Conservation (phyloP, 768 basidiomycete genomes). For the Suillus bovinus region DNA sequence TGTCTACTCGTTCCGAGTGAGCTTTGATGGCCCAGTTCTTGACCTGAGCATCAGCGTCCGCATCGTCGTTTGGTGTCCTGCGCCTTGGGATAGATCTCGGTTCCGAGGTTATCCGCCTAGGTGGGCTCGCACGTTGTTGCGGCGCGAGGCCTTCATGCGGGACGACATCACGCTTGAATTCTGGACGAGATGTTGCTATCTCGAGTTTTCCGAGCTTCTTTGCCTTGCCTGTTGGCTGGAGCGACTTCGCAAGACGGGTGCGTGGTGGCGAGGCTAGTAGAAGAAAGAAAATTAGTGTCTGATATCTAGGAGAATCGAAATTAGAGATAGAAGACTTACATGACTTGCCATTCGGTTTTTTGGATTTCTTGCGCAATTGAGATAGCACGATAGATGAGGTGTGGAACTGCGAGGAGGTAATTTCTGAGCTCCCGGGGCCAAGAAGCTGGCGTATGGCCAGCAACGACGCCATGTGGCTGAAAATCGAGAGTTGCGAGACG, state of each 20-base stretch:
- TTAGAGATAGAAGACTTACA: background rate
- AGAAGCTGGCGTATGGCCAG: background rate
- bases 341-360: background rate
- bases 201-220: conserved; percentile 29
- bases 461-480: background rate
- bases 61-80: background rate
- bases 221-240: conserved; percentile 27
- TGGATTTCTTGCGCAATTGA: conserved; percentile 1
- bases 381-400: background rate
- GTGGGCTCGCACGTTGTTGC: background rate
- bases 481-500: background rate
- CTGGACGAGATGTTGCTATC: conserved; percentile 20
- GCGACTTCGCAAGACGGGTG: conserved; percentile 27
- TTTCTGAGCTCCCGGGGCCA: conserved; percentile 1
- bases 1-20: conserved; percentile 15
- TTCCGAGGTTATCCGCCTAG: background rate
- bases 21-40: conserved; percentile 15
- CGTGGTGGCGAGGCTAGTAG: background rate
- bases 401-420: background rate
- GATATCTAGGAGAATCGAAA: background rate
- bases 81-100: background rate
- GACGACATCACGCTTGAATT: conserved; percentile 18
- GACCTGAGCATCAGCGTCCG: background rate
- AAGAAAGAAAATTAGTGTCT: background rate
- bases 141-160: conserved; percentile 22